Conservation (phyloP, 805 yeast species). For the Kazachstania martiniae region DNA sequence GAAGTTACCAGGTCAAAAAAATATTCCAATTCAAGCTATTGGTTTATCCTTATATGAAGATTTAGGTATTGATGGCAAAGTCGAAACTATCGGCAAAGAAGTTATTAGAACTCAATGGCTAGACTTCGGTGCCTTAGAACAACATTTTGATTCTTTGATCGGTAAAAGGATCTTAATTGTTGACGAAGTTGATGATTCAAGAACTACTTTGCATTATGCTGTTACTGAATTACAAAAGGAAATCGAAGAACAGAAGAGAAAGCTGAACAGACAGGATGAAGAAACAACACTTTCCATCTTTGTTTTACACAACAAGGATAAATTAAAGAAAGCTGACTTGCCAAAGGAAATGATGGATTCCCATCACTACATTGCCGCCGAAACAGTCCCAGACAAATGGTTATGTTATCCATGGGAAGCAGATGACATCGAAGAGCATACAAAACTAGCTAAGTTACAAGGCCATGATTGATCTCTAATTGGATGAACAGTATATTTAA, state of each 20-base stretch:
- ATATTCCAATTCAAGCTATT: slow-evolving; percentile 62
- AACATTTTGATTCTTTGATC: slow-evolving; percentile 63
- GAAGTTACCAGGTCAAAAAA: slow-evolving; percentile 46
- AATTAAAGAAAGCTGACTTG: slow-evolving; percentile 68
- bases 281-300: slow-evolving; percentile 62
- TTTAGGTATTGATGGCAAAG: slow-evolving; percentile 33
- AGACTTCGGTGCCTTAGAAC: slow-evolving; percentile 60
- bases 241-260: slow-evolving; percentile 47
- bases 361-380: slow-evolving; percentile 63
- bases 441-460: slow-evolving; percentile 51
- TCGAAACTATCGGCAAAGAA: slow-evolving; percentile 56
- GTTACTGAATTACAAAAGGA: slow-evolving; percentile 55
- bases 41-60: slow-evolving; percentile 57
- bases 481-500: neutral
- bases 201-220: slow-evolving; percentile 83
- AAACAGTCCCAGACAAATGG: slow-evolving; percentile 70
- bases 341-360: slow-evolving; percentile 51
- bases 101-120: slow-evolving; percentile 87
- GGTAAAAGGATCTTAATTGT: slow-evolving; percentile 76
- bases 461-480: slow-evolving; percentile 45
- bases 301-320: slow-evolving; percentile 75
- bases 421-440: slow-evolving; percentile 66
- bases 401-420: slow-evolving; percentile 91
- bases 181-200: slow-evolving; percentile 87
- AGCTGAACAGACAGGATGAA: slow-evolving; percentile 47